Conservation (phyloP, 306 rosid genomes). For the Sesbania bispinosa region DNA sequence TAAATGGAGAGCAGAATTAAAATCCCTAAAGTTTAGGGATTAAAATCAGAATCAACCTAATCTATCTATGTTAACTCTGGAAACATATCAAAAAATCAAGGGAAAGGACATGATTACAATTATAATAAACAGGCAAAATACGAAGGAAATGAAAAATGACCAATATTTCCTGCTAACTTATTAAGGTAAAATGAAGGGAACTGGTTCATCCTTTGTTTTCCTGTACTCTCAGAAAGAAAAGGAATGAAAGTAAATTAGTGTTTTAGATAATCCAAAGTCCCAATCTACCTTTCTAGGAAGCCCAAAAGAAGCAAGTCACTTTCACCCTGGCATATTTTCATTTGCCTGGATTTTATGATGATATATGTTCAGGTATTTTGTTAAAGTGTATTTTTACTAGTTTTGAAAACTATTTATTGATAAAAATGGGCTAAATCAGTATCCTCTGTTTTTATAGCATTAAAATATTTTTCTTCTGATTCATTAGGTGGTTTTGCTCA, state of each 20-base stretch:
- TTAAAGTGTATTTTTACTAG: background rate
- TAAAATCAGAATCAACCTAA: no score
- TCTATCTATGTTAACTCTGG: no score
- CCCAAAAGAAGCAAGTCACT: slow-evolving; percentile 5
- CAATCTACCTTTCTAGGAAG: background rate
- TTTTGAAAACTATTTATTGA: background rate
- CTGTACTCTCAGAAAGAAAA: background rate
- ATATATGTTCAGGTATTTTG: slow-evolving; percentile 14
- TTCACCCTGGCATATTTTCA: background rate
- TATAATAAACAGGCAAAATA: no score
- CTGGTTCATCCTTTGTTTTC: background rate
- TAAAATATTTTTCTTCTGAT: background rate
- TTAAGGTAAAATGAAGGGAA: slow-evolving; percentile 5
- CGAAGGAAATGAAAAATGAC: background rate
- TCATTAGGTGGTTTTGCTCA: background rate
- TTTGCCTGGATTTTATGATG: background rate
- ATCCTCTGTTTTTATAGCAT: background rate
- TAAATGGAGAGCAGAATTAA: no score
- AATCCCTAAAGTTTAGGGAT: no score
- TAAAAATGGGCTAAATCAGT: background rate
- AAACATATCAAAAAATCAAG: no score
- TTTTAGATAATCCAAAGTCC: background rate
- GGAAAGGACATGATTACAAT: no score
- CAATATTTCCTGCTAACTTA: background rate
- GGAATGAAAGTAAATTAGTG: background rate